Percentiles rank a stretch among this genome's conserved stretches.
Evolutionary conservation across 23 red algal species (phyloP).

Genomic region (Gracilaria caudata): DNA sequence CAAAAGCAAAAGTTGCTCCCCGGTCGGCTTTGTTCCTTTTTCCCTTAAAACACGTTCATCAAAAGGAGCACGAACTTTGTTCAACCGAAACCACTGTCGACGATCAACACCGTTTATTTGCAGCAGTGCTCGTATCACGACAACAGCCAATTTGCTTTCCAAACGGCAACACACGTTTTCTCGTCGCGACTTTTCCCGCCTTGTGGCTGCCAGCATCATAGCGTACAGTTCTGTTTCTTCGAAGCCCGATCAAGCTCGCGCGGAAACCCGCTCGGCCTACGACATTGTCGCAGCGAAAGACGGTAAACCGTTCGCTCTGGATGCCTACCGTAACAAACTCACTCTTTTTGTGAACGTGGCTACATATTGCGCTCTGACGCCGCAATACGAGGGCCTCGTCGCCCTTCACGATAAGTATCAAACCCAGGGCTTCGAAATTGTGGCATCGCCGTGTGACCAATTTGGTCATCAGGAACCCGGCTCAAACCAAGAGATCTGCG

Average conservation of each 20-base stretch:
- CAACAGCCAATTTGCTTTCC: not conserved
- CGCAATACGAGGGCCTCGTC: conserved; percentile 82
- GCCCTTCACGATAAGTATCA: conserved; percentile 67
- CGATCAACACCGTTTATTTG: not conserved
- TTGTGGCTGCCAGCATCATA: not conserved
- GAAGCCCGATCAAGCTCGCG: not conserved
- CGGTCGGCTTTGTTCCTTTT: conserved; percentile 13
- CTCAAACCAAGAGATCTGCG: conserved; percentile 75
- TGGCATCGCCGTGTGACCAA: conserved; percentile 81
- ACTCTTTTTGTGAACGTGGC: conserved; percentile 89
- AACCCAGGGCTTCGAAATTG: conserved; percentile 69
- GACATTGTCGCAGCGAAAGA: conserved; percentile 53
- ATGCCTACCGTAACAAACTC: conserved; percentile 56
- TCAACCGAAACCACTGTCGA: not conserved
- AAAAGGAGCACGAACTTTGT: not conserved
- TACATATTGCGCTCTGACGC: conserved; percentile 83
- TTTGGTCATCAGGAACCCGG: conserved; percentile 73
- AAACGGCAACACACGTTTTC: not conserved
- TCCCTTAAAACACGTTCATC: conserved; percentile 10
- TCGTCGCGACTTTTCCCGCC: conserved; percentile 14
- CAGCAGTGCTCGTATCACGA: not conserved
- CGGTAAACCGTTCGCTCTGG: conserved; percentile 49
- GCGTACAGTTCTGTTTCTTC: not conserved
- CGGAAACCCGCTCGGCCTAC: conserved; percentile 36
- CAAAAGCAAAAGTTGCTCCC: not conserved